These are phyloP conservation scores for Teunomyces kruisii DNA, from an alignment of 805 yeast species.

Conservation along the genomic window DNA sequence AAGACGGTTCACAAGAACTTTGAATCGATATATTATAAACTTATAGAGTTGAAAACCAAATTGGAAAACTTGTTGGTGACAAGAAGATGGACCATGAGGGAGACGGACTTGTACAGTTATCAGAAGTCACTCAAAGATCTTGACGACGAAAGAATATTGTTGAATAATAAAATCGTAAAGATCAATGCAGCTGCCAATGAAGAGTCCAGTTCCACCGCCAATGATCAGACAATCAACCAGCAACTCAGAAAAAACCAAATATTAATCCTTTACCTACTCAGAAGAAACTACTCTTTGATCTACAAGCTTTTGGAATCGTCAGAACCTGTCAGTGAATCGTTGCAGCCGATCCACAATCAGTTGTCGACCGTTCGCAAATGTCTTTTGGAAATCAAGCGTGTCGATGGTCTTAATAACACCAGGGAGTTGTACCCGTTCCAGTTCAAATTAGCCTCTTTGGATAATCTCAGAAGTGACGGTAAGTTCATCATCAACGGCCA, in stretches of 20 bases:
- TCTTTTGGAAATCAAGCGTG: conserved; percentile 81
- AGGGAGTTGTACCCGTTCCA: conserved; percentile 96
- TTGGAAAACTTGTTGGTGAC: conserved; percentile 85
- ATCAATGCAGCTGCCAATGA: conserved; percentile 36
- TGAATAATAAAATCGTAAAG: conserved; percentile 38
- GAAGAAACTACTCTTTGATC: conserved; percentile 89
- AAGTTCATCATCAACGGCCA: conserved; percentile 85
- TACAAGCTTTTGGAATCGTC: conserved; percentile 87
- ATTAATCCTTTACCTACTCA: conserved; percentile 69
- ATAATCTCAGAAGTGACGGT: conserved; percentile 85
- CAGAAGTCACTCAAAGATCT: conserved; percentile 72
- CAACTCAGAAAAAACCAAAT: conserved; percentile 31
- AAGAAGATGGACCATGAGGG: conserved; percentile 96
- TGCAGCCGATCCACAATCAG: conserved; percentile 93
- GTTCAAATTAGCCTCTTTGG: conserved; percentile 87
- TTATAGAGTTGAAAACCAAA: conserved; percentile 65
- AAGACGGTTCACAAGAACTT: conserved; percentile 17
- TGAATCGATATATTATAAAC: conserved; percentile 59
- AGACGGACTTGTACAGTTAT: conserved; percentile 86
- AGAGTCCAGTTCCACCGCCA: conserved; percentile 1
- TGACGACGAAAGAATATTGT: conserved; percentile 65
- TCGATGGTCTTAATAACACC: conserved; percentile 86
- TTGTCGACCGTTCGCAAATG: conserved; percentile 89
- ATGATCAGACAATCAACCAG: conserved; percentile 1
- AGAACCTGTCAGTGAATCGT: conserved; percentile 93